A percentile compares a stretch with the other conserved stretches of the same genome.
These are phyloP conservation scores for Paratinospora sagittata DNA, from an alignment of 164 flowering plant genomes.

Conservation along the genomic window DNA sequence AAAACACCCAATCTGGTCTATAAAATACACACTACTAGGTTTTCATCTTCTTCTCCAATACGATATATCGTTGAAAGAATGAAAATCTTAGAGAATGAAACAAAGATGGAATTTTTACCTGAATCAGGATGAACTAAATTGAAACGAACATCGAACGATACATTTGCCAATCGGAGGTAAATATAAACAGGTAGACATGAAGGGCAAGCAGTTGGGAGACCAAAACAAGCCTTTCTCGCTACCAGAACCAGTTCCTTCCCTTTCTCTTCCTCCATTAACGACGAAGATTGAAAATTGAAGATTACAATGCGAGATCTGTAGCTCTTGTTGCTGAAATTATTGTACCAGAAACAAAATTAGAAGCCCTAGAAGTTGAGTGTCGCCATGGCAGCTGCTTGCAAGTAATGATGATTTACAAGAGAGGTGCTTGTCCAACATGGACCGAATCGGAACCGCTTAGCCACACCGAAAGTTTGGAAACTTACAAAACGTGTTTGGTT, in stretches of 20 bases:
- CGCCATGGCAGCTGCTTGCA: not conserved
- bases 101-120: conserved; percentile 33
- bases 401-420: too few relatives aligned
- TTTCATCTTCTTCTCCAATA: not conserved
- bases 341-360: not conserved
- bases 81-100: not conserved
- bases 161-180: conserved; percentile 56
- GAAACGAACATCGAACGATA: conserved; percentile 48
- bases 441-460: too few relatives aligned
- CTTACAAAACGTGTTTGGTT: too few relatives aligned
- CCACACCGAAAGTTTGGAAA: too few relatives aligned
- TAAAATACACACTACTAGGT: not conserved
- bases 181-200: conserved; percentile 63
- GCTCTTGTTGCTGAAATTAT: not conserved
- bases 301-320: not conserved
- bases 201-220: conserved; percentile 88
- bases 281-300: not conserved
- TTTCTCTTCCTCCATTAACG: conserved; percentile 16
- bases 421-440: too few relatives aligned
- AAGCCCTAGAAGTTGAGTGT: not conserved
- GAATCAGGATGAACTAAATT: conserved; percentile 65
- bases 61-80: not conserved
- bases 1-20: not conserved
- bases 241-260: conserved; percentile 37
- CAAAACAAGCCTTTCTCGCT: conserved; percentile 60